Percentiles rank a stretch among this genome's conserved stretches.
Conservation (phyloP, 257 asterid species). For the Lycium barbarum region DNA sequence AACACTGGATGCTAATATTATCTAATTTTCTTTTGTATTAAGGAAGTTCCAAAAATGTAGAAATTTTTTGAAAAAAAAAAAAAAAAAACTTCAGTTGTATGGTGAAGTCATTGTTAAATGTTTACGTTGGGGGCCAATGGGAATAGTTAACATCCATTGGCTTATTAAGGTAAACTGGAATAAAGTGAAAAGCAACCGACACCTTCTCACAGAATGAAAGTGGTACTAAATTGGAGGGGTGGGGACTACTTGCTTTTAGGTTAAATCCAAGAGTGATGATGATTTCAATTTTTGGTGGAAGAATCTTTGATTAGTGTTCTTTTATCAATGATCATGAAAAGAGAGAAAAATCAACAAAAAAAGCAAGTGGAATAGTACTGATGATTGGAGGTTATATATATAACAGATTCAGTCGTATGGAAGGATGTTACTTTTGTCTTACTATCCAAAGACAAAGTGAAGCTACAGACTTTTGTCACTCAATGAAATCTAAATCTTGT, state of each 20-base stretch:
- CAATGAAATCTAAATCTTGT: slow-evolving; percentile 69
- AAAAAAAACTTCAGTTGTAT: not conserved
- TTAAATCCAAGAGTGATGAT: slow-evolving; percentile 30
- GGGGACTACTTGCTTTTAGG: slow-evolving; percentile 20
- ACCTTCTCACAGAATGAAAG: slow-evolving; percentile 72
- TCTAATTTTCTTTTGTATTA: not conserved
- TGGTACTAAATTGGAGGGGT: slow-evolving; percentile 37
- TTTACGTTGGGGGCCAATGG: not conserved
- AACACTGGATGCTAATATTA: not conserved
- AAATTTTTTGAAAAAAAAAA: not conserved
- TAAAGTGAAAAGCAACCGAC: slow-evolving; percentile 92
- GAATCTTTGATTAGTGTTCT: slow-evolving; percentile 49
- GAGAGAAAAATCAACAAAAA: slow-evolving; percentile 28
- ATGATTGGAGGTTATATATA: slow-evolving; percentile 39
- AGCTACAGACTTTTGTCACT: slow-evolving; percentile 43
- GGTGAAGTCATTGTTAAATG: slow-evolving; percentile 7
- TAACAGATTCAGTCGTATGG: slow-evolving; percentile 56
- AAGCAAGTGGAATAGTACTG: slow-evolving; percentile 25
- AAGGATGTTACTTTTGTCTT: slow-evolving; percentile 82
- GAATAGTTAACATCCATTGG: slow-evolving; percentile 31
- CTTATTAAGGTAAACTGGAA: slow-evolving; percentile 58
- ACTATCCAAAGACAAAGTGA: slow-evolving; percentile 69
- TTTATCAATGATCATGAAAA: slow-evolving; percentile 31
- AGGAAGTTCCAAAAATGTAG: not conserved
- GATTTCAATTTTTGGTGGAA: slow-evolving; percentile 42